Percentiles rank a stretch among this genome's conserved stretches.
phyloP scores from a whole-genome alignment of 2,329 filamentous ascomycete species.

The Scopulariopsis brevicaulis region DNA sequence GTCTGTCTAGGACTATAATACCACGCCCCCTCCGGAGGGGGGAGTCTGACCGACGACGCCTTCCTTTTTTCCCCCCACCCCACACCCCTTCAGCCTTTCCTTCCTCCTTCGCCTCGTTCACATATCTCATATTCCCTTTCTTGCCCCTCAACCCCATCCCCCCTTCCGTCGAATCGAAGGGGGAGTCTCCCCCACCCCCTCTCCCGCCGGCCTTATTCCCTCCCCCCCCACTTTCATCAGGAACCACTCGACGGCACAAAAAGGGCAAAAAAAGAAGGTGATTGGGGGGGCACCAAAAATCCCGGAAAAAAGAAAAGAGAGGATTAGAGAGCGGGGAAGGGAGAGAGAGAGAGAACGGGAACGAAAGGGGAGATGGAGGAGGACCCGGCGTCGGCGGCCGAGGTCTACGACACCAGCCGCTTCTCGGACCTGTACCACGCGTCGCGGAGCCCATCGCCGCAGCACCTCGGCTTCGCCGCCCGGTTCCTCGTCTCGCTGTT shows the following conservation, averaged over 20 bases:
- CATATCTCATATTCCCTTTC: neutral
- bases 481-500: constrained; percentile 4
- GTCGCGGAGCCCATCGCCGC: constrained; percentile 2
- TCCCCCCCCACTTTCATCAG: neutral
- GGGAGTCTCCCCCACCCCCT: neutral
- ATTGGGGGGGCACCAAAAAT: neutral
- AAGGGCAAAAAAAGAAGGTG: neutral
- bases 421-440: constrained; percentile 4
- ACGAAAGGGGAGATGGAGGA: neutral
- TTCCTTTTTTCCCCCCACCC: neutral
- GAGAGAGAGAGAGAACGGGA: neutral
- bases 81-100: neutral
- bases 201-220: neutral
- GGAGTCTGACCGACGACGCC: neutral
- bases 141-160: neutral
- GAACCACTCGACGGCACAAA: neutral
- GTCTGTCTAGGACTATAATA: neutral
- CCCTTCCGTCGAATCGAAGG: neutral
- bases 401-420: constrained; percentile 5
- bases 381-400: neutral
- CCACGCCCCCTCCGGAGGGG: neutral
- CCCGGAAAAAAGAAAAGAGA: neutral
- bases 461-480: constrained; percentile 4
- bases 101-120: neutral
- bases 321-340: neutral